Base-by-base conservation (phyloP, 164 flowering plant species). In the Tetracentron sinense region DNA sequence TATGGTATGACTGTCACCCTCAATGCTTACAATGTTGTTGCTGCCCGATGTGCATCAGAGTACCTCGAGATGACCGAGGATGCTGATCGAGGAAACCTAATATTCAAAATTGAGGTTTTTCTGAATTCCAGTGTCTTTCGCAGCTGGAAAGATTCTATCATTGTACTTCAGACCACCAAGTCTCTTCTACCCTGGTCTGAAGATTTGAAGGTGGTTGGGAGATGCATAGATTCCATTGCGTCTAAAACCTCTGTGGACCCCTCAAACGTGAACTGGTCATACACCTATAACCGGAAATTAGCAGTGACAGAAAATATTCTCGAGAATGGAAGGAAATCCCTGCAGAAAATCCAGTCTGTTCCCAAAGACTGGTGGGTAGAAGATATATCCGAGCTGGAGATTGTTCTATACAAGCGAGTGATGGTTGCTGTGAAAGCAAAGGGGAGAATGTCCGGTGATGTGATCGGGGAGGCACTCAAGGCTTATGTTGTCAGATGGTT, bases 321-420 rank as follows among this genome's bases (percentile, higher is more conserved):
- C 25, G 84, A 73, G 46, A 71, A 62, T 52, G 78, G 69, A 7
- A 55, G 42, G 29, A 75, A 69, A 46, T 65, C 71, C 5, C 75
- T 62, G 8, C 77, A 67, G 23, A 82, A 73, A 63, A 27, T 56
- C 12, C 79, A 69, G 11, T 60, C 76, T 29, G 89, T 85, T 64
- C 96, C 98, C 16, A 85, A 71, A 66, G 98, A 89, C 71, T 92
- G 96, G 96, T 92, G 98, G 98, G 79, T 87, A 51, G 96, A 92
- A 76, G 98, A 89, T 73, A 77, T 89, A 69, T 87, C 90, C 65
- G 98, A 86, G 72, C 78, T 92, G 44, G 97, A 92, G 19, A 80
- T 87, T 68, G 92, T 85, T 60, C 80, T 85, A 6, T 92, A 83
- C 76, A 85, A 79, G 74, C 77, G 87, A 42, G 85, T 92, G 21